Evolutionary conservation across 2,329 filamentous ascomycete genomes (phyloP).

Genomic region (Colletotrichum navitas): DNA sequence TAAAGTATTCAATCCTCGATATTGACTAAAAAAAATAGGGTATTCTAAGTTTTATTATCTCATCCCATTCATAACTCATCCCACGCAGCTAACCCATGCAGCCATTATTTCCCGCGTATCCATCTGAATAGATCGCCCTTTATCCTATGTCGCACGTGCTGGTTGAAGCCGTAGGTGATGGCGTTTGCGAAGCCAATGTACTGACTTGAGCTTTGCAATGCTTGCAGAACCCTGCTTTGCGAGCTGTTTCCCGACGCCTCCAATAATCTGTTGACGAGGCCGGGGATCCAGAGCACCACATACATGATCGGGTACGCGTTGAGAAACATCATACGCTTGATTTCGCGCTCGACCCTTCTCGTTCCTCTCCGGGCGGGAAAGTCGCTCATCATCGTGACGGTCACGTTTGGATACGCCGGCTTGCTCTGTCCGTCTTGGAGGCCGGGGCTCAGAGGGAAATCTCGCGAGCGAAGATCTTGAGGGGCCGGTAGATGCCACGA

Average conservation of each 20-base stretch:
- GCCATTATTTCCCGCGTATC: constrained; percentile 15
- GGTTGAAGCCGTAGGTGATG: constrained; percentile 54
- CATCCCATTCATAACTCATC: constrained; percentile 31
- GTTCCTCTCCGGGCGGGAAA: constrained; percentile 43
- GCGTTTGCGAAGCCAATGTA: constrained; percentile 55
- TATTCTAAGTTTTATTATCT: constrained; percentile 37
- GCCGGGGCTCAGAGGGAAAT: constrained; percentile 31
- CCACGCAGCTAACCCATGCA: not conserved
- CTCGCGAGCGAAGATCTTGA: constrained; percentile 13
- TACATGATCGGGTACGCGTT: constrained; percentile 55
- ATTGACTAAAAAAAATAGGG: constrained; percentile 35
- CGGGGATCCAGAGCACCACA: constrained; percentile 55
- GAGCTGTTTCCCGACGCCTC: constrained; percentile 46
- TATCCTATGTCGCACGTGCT: constrained; percentile 45
- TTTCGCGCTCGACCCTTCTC: constrained; percentile 45
- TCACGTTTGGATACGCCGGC: constrained; percentile 6
- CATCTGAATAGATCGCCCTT: constrained; percentile 35
- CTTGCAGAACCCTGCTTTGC: constrained; percentile 43
- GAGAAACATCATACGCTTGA: constrained; percentile 52
- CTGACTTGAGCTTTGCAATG: constrained; percentile 53
- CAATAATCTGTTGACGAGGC: constrained; percentile 51
- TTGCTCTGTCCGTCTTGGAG: constrained; percentile 16
- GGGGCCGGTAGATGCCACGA: constrained; percentile 18
- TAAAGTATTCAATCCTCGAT: not conserved
- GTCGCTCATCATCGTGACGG: constrained; percentile 38